Evolutionary conservation across 495 filamentous ascomycete species (phyloP).

Genomic region (Penicillium ucsense): DNA sequence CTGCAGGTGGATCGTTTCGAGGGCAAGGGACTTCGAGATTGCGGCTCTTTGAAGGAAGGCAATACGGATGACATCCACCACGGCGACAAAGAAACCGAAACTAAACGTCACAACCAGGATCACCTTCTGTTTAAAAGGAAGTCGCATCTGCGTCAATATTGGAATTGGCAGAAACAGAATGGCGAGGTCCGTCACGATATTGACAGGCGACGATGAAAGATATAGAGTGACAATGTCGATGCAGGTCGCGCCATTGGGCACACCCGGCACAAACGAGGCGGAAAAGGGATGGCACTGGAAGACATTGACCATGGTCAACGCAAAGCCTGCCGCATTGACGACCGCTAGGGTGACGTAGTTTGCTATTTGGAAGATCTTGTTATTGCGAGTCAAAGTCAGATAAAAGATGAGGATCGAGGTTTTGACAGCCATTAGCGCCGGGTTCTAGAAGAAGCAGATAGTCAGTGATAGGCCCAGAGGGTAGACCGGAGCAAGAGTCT

Average conservation of each 20-base stretch:
- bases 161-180: slow-evolving; percentile 81
- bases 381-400: slow-evolving; percentile 64
- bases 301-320: slow-evolving; percentile 76
- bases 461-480: background rate
- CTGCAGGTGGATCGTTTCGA: slow-evolving; percentile 26
- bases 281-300: slow-evolving; percentile 76
- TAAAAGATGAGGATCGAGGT: slow-evolving; percentile 89
- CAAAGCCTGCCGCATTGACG: slow-evolving; percentile 67
- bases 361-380: slow-evolving; percentile 59
- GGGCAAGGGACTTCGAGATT: slow-evolving; percentile 20
- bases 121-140: slow-evolving; percentile 75
- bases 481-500: background rate
- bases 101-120: slow-evolving; percentile 75
- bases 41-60: slow-evolving; percentile 77
- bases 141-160: slow-evolving; percentile 72
- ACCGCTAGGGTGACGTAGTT: slow-evolving; percentile 61
- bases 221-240: slow-evolving; percentile 73
- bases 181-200: slow-evolving; percentile 75
- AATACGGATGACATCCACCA: slow-evolving; percentile 82
- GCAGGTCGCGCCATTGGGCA: slow-evolving; percentile 41
- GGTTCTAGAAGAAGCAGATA: slow-evolving; percentile 50
- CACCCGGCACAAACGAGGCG: slow-evolving; percentile 47
- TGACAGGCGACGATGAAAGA: slow-evolving; percentile 73
- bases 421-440: slow-evolving; percentile 66
- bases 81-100: slow-evolving; percentile 74